Conservation (phyloP, 129 eudicot species). For the Arctium lappa region DNA sequence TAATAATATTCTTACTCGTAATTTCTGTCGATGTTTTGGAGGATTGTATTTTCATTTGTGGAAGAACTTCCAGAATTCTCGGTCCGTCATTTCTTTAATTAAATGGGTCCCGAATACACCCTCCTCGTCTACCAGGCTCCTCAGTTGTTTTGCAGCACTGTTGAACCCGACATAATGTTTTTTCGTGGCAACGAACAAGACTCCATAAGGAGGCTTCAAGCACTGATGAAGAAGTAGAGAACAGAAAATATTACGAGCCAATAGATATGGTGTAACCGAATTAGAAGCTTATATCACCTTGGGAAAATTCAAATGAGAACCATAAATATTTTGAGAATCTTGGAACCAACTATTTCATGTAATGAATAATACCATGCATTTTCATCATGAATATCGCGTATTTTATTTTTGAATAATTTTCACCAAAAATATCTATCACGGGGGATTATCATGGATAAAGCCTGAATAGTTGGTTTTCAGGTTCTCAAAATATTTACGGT, state of each 20-base stretch:
- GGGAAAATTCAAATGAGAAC: neutral
- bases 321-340: neutral
- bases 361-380: neutral
- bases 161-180: conserved; percentile 70
- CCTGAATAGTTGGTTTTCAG: neutral
- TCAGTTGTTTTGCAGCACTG: conserved; percentile 58
- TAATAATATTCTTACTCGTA: conserved; percentile 2
- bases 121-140: conserved; percentile 63
- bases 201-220: conserved; percentile 81
- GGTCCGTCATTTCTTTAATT: conserved; percentile 57
- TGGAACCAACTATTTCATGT: neutral
- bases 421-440: neutral
- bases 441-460: too few relatives aligned
- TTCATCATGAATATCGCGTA: neutral
- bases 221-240: conserved; percentile 37
- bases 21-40: neutral
- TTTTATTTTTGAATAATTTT: neutral
- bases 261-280: neutral
- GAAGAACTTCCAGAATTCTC: conserved; percentile 79
- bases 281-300: neutral
- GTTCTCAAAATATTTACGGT: neutral
- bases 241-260: neutral
- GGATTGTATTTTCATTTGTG: conserved; percentile 33
- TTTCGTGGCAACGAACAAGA: conserved; percentile 62
- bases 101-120: conserved; percentile 57